These are phyloP conservation scores for Eucalyptus pauciflora DNA, from an alignment of 345 rosid genomes.

Conservation along the genomic window DNA sequence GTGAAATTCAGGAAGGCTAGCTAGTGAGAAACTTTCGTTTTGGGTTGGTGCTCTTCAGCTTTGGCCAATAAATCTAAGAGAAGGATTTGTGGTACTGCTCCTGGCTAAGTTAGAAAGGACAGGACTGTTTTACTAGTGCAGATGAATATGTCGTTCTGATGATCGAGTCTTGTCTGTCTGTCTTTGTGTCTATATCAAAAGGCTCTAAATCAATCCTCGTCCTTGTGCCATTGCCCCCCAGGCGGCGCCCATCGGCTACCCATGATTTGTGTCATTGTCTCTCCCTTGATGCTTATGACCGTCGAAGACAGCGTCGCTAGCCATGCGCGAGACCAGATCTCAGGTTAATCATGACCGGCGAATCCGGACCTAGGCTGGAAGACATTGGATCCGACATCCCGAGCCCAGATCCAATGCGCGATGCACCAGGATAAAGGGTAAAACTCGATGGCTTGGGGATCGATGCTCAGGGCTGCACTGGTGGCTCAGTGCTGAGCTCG, in stretches of 20 bases:
- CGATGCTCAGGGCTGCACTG: not conserved
- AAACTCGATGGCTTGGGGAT: not conserved
- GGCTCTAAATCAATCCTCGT: not conserved
- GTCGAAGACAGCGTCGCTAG: too few species aligned
- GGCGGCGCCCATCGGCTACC: too few species aligned
- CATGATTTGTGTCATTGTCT: too few species aligned
- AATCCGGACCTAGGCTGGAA: too few species aligned
- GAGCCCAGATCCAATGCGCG: too few species aligned
- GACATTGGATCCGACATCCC: too few species aligned
- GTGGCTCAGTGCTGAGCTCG: not conserved
- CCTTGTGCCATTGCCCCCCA: not conserved
- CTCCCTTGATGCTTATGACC: too few species aligned
- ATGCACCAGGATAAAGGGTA: too few species aligned
- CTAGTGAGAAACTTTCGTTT: not conserved
- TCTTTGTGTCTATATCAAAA: not conserved
- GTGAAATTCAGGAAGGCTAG: not conserved
- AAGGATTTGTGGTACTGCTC: not conserved
- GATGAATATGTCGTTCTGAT: not conserved
- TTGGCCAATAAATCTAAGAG: not conserved
- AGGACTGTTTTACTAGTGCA: not conserved
- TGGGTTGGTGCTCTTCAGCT: not conserved
- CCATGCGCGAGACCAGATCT: too few species aligned
- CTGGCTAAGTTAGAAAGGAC: not conserved
- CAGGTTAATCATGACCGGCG: too few species aligned
- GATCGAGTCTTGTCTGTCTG: not conserved